Evolutionary conservation across 148 eudicot species (phyloP).

Genomic region (Beta vulgaris): DNA sequence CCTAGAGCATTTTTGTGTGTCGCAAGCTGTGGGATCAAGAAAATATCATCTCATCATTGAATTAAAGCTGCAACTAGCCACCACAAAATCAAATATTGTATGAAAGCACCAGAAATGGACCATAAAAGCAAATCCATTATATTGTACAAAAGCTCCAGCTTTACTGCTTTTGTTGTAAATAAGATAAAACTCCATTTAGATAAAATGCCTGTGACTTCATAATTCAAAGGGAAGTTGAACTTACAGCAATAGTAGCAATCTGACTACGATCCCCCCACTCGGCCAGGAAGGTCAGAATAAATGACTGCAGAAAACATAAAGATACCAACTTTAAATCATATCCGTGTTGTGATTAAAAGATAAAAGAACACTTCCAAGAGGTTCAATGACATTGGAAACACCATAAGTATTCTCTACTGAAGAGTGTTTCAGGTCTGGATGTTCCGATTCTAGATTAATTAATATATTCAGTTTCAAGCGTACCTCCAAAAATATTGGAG

Average conservation of each 20-base stretch:
- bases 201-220: neutral
- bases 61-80: neutral
- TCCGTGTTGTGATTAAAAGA: neutral
- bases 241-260: constrained; percentile 98
- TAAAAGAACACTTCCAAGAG: neutral
- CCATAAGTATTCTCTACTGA: neutral
- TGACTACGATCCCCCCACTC: constrained; percentile 99
- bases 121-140: neutral
- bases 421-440: neutral
- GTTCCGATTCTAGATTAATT: neutral
- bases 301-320: constrained; percentile 63
- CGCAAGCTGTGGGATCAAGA: constrained; percentile 54
- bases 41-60: neutral
- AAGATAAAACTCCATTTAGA: neutral
- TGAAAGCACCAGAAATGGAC: neutral
- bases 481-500: constrained; percentile 97
- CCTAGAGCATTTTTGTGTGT: constrained; percentile 94
- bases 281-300: constrained; percentile 90
- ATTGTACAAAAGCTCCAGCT: neutral
- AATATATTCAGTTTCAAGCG: constrained; percentile 7
- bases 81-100: neutral
- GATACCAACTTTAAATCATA: neutral
- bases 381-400: neutral
- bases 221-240: constrained; percentile 21
- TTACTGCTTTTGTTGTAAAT: constrained; percentile 2